A percentile compares a stretch with the other conserved stretches of the same genome.
phyloP scores from a whole-genome alignment of 116 monocot genomes.

The Cymodocea nodosa region DNA sequence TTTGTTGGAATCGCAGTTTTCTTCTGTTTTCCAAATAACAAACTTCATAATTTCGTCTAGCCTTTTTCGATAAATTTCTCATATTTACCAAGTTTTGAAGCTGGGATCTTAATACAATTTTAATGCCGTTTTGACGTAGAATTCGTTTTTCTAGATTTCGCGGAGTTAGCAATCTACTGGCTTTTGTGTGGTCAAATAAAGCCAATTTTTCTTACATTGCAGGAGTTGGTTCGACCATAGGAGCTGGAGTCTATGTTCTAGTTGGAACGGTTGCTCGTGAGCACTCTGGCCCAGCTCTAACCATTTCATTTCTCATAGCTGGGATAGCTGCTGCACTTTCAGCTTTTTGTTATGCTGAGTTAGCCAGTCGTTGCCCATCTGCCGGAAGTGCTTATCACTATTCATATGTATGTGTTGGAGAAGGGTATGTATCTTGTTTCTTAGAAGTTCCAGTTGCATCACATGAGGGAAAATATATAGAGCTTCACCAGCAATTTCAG shows the following conservation, averaged over 20 bases:
- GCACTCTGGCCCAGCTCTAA: slow-evolving; percentile 82
- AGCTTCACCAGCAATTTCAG: no score
- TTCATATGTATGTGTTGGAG: slow-evolving; percentile 97
- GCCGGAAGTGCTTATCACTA: slow-evolving; percentile 99
- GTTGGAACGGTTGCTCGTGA: slow-evolving; percentile 97
- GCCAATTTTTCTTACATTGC: not conserved
- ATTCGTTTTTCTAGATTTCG: no score
- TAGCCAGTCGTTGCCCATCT: slow-evolving; percentile 97
- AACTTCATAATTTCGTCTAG: no score
- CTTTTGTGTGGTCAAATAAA: no score
- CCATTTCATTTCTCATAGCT: slow-evolving; percentile 94
- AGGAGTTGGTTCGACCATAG: slow-evolving; percentile 97
- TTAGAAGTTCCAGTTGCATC: not conserved
- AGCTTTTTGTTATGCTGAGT: slow-evolving; percentile 99
- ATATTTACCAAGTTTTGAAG: no score
- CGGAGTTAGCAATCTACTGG: no score
- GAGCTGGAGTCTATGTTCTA: slow-evolving; percentile 98
- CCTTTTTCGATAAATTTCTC: no score
- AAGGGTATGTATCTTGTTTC: slow-evolving; percentile 42
- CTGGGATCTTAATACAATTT: no score
- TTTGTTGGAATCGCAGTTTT: no score
- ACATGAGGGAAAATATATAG: not conserved
- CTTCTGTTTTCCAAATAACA: no score
- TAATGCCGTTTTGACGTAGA: no score
- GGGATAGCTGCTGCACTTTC: slow-evolving; percentile 97